Percentiles rank a stretch among this genome's conserved stretches.
Evolutionary conservation across 352 stramenopile species (phyloP).

Genomic region (Globisporangium recalcitrans): DNA sequence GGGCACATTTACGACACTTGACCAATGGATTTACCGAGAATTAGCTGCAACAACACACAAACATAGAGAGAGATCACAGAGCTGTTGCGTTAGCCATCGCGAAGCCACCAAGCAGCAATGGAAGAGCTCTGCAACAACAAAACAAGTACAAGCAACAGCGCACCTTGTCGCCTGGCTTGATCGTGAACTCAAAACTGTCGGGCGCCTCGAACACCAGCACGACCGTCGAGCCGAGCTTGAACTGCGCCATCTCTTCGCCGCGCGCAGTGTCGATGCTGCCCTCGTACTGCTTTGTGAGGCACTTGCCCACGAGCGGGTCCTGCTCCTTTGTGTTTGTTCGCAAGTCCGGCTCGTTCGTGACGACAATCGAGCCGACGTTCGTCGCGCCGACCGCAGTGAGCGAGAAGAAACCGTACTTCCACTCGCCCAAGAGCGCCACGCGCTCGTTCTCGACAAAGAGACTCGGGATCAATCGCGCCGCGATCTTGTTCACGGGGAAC

Average conservation of each 20-base stretch:
- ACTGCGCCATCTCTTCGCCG: constrained; percentile 75
- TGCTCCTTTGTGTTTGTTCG: constrained; percentile 57
- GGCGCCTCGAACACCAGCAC: constrained; percentile 83
- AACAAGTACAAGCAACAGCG: neutral
- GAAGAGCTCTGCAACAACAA: too few relatives aligned
- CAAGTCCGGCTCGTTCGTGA: constrained; percentile 66
- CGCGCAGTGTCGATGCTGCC: constrained; percentile 29
- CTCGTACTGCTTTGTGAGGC: constrained; percentile 45
- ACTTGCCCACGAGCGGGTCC: constrained; percentile 47
- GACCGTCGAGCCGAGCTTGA: constrained; percentile 84
- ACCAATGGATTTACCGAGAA: constrained; percentile 42
- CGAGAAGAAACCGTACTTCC: constrained; percentile 79
- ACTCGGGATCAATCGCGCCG: constrained; percentile 61
- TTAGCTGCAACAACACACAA: constrained; percentile 19
- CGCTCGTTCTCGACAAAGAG: constrained; percentile 85
- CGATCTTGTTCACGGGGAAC: constrained; percentile 71
- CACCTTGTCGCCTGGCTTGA: constrained; percentile 74
- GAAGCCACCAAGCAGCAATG: too few relatives aligned
- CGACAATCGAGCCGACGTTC: constrained; percentile 82
- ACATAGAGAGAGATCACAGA: constrained; percentile 10
- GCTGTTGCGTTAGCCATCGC: too few relatives aligned
- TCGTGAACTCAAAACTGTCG: constrained; percentile 68
- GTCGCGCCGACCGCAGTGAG: constrained; percentile 81
- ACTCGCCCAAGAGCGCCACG: constrained; percentile 64
- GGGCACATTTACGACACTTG: constrained; percentile 14